phyloP scores from a whole-genome alignment of 1,284 basidiomycete species.

The Fomitopsis betulina region DNA sequence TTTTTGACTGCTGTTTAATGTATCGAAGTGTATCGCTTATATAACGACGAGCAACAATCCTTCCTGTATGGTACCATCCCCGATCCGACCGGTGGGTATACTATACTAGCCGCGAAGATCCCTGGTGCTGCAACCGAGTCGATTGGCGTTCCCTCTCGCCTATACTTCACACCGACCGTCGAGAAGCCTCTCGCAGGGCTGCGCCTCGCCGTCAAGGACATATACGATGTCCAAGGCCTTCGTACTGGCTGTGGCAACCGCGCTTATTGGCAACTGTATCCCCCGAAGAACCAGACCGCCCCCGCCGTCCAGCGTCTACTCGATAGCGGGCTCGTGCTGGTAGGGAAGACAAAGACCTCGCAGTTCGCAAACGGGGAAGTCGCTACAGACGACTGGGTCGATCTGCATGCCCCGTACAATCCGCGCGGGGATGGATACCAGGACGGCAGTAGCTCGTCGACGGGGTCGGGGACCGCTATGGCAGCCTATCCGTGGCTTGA shows the following conservation, averaged over 20 bases:
- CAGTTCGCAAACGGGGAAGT: conserved; percentile 54
- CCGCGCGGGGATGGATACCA: conserved; percentile 49
- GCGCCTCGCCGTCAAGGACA: conserved; percentile 30
- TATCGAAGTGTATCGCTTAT: conserved; percentile 21
- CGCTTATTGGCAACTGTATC: conserved; percentile 27
- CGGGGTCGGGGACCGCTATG: conserved; percentile 34
- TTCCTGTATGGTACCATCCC: conserved; percentile 27
- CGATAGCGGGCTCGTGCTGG: conserved; percentile 42
- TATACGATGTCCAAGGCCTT: conserved; percentile 27
- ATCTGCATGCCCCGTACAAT: conserved; percentile 49
- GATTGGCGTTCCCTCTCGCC: conserved; percentile 27
- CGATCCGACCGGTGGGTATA: conserved; percentile 20
- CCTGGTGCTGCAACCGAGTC: conserved; percentile 24
- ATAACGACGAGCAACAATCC: conserved; percentile 27
- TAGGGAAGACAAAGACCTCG: conserved; percentile 50
- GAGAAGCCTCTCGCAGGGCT: conserved; percentile 27
- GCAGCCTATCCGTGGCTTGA: conserved; percentile 37
- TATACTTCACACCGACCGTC: conserved; percentile 27
- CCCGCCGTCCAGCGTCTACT: conserved; percentile 42
- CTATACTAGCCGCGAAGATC: conserved; percentile 21
- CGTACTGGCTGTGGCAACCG: conserved; percentile 30
- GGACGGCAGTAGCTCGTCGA: conserved; percentile 37
- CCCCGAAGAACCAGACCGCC: conserved; percentile 31
- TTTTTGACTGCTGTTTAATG: neutral
- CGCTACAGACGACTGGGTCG: conserved; percentile 49